Base-by-base conservation (phyloP, 2,329 filamentous ascomycete genomes). In the Neonectria magnoliae region DNA sequence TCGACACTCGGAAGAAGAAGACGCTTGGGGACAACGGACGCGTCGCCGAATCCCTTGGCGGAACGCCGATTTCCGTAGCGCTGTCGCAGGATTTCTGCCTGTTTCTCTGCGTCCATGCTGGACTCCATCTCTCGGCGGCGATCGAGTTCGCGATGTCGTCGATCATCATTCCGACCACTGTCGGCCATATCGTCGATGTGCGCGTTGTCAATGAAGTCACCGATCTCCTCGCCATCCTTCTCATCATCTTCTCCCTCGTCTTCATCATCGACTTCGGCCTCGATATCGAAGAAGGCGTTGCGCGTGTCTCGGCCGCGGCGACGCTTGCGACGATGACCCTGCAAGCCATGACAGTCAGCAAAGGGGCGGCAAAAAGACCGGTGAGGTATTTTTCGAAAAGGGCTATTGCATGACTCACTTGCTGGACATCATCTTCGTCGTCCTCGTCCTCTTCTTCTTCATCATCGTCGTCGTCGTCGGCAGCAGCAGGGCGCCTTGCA, bases 191-290 rank as follows among this genome's bases (percentile, higher is more conserved):
- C 95, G 78, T 97, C 94, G 7, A 93, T 93, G 77, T 98, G 94
- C 68, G 93, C 92, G 77, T 97, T 93, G 70, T 93, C 92, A 76
- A 94, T 94, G 77, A 96, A 93, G 70, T 93, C 91, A 62, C 93
- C 93, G 57, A 90, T 89, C 71, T 91, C 93, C 72, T 94, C 90
- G 64, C 93, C 89, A 59, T 97, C 94, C 72, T 97, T 93, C 72
- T 98, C 95, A 56, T 97, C 93, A 69, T 97, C 93, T 66, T 93
- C 92, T 70, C 88, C 91, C 71, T 93, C 92, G 73, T 97, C 94
- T 73, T 97, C 94, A 68, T 97, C 96, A 76, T 98, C 96, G 72
- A 99, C 96, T 81, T 98, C 96, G 78, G 96, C 96, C 85, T 99
- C 96, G 75, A 95, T 93, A 89, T 99, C 96, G 81, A 99, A 90